Evolutionary conservation across 805 yeast species (phyloP).

Genomic region (Kazachstania viticola): DNA sequence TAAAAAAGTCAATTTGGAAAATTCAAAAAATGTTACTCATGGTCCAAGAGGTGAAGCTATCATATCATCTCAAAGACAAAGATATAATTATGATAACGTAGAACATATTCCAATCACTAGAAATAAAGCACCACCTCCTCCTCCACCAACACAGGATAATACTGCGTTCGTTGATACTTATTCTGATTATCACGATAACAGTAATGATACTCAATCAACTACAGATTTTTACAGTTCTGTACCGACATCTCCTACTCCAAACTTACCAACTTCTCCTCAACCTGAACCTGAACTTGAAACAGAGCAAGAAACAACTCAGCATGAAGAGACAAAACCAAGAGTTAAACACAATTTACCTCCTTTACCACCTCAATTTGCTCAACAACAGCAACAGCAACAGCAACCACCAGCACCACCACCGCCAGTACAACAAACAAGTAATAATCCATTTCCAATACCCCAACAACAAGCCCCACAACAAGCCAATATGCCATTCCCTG

Average conservation of each 20-base stretch:
- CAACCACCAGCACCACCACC: constrained; percentile 4
- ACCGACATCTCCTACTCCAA: not conserved
- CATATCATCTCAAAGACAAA: constrained; percentile 21
- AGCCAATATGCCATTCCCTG: not conserved
- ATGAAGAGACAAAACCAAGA: constrained; percentile 5
- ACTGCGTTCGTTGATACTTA: constrained; percentile 1
- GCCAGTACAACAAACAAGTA: constrained; percentile 3
- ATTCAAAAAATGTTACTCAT: constrained; percentile 51
- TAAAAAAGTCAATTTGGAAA: constrained; percentile 44
- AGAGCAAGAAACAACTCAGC: constrained; percentile 9
- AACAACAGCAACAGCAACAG: constrained; percentile 5
- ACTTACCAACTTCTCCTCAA: constrained; percentile 8
- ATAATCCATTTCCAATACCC: constrained; percentile 5
- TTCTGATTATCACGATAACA: constrained; percentile 1
- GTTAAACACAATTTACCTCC: constrained; percentile 18
- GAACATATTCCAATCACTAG: constrained; percentile 25
- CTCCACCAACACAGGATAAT: constrained; percentile 25
- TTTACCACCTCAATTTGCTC: constrained; percentile 9
- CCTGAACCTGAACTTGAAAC: not conserved
- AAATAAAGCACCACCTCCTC: constrained; percentile 34
- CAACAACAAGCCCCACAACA: constrained; percentile 3
- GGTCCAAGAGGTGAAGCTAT: constrained; percentile 37
- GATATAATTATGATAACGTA: constrained; percentile 19
- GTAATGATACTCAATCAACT: constrained; percentile 7
- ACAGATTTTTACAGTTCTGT: constrained; percentile 13